Percentiles rank a stretch among this genome's conserved stretches.
These are phyloP conservation scores for Nyssa sinensis DNA, from an alignment of 148 eudicot genomes.

Conservation along the genomic window DNA sequence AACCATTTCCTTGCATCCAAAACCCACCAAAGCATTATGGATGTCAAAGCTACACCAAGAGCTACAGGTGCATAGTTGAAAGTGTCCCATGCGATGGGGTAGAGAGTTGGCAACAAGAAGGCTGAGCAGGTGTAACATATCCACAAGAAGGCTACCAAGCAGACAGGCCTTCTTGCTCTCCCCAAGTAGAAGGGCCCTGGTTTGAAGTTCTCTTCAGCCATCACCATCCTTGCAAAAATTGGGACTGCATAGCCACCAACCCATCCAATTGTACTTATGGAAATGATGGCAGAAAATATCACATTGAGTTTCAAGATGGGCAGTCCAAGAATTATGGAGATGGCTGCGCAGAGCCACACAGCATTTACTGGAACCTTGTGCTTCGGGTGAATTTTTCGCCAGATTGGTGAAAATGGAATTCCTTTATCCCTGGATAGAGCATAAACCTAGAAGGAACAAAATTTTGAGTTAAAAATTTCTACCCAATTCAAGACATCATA, in stretches of 20 bases:
- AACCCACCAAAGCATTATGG: conserved; percentile 64
- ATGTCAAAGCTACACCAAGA: conserved; percentile 38
- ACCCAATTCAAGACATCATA: too few relatives aligned
- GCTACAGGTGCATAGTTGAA: conserved; percentile 74
- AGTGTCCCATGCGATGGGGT: conserved; percentile 45
- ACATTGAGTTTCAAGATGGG: conserved; percentile 57
- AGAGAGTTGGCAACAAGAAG: conserved; percentile 49
- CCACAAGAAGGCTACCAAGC: conserved; percentile 62
- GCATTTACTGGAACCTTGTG: conserved; percentile 66
- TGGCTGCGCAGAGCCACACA: conserved; percentile 62
- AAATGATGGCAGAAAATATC: conserved; percentile 57
- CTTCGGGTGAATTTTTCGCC: conserved; percentile 60
- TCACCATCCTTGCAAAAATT: conserved; percentile 58
- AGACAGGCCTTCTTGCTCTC: conserved; percentile 46
- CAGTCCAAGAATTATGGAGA: conserved; percentile 51
- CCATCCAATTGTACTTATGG: conserved; percentile 69
- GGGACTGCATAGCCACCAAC: conserved; percentile 66
- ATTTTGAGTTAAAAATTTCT: too few relatives aligned
- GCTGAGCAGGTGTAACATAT: conserved; percentile 63
- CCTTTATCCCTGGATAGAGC: conserved; percentile 64
- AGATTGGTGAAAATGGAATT: conserved; percentile 48
- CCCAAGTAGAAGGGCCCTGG: conserved; percentile 67
- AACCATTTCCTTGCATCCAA: conserved; percentile 69
- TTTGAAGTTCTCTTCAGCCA: conserved; percentile 45
- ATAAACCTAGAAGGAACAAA: conserved; percentile 42